Evolutionary conservation across 176 grass and related monocot species (phyloP).

Genomic region (Ensete ventricosum): DNA sequence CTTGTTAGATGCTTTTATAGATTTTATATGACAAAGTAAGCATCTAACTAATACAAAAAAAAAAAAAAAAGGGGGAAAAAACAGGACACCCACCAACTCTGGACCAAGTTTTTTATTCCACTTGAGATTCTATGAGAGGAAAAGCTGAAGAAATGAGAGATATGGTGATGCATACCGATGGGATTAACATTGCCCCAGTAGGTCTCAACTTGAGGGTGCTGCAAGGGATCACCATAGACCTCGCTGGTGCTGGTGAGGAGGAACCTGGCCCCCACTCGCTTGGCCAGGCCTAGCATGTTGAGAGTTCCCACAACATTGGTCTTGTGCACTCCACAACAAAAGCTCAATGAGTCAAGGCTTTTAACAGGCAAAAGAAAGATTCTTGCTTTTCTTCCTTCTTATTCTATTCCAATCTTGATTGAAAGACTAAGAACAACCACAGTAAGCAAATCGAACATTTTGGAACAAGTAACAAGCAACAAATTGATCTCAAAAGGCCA

Average conservation of each 20-base stretch:
- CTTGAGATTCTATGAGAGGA: too few relatives aligned
- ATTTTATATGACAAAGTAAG: too few relatives aligned
- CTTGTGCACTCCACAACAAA: slow-evolving; percentile 47
- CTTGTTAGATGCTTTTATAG: too few relatives aligned
- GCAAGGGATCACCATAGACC: slow-evolving; percentile 88
- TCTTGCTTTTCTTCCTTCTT: background rate
- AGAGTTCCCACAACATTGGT: slow-evolving; percentile 90
- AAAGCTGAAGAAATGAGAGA: background rate
- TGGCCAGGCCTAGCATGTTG: slow-evolving; percentile 93
- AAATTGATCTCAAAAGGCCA: too few relatives aligned
- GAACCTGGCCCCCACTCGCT: slow-evolving; percentile 74
- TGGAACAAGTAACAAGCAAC: too few relatives aligned
- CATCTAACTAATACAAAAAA: too few relatives aligned
- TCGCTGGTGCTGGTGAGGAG: slow-evolving; percentile 95
- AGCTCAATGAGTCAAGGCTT: slow-evolving; percentile 22
- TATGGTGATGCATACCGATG: slow-evolving; percentile 42
- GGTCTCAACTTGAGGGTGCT: slow-evolving; percentile 93
- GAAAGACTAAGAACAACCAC: background rate
- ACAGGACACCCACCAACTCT: too few relatives aligned
- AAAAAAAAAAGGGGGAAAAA: too few relatives aligned
- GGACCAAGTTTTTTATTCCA: too few relatives aligned
- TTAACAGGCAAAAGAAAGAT: background rate
- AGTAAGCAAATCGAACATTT: too few relatives aligned
- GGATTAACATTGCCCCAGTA: slow-evolving; percentile 99
- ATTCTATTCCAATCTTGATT: background rate